phyloP scores from a whole-genome alignment of 75 land plant species.

The Ceratopteris richardii region DNA sequence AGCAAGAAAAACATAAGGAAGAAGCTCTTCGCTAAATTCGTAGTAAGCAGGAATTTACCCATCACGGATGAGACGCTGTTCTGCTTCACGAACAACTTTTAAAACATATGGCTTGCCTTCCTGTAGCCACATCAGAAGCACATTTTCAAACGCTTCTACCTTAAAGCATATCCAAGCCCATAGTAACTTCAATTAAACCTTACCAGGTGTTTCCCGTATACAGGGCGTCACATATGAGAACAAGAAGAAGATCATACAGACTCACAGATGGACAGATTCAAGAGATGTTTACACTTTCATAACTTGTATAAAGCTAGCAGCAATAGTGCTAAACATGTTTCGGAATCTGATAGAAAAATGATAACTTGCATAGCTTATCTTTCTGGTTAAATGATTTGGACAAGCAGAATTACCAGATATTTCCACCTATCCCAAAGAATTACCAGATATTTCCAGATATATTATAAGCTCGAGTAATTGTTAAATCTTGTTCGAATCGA shows the following conservation, averaged over 20 bases:
- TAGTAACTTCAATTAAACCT: background rate
- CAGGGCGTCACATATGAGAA: no score
- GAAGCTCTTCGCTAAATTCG: background rate
- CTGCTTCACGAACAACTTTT: slow-evolving; percentile 81
- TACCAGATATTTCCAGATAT: no score
- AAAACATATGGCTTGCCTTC: slow-evolving; percentile 96
- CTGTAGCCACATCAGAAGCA: slow-evolving; percentile 20
- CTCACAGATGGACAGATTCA: background rate
- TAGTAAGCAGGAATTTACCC: slow-evolving; percentile 19
- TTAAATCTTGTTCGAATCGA: no score
- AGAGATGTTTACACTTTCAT: background rate
- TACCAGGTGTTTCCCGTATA: background rate
- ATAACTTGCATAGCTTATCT: no score
- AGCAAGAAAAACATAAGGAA: slow-evolving; percentile 2
- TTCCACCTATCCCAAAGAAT: no score
- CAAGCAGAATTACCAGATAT: no score
- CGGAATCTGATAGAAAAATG: no score
- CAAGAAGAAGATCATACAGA: background rate
- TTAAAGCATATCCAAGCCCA: background rate
- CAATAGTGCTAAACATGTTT: no score
- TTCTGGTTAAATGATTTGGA: no score
- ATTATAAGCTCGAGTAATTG: no score
- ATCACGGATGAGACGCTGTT: slow-evolving; percentile 68
- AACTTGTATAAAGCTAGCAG: no score
- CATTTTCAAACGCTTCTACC: no score